Evolutionary conservation across 1,284 basidiomycete species (phyloP), one percentile per base, ranked within the genome.

Genomic region (Pholiota adiposa): DNA sequence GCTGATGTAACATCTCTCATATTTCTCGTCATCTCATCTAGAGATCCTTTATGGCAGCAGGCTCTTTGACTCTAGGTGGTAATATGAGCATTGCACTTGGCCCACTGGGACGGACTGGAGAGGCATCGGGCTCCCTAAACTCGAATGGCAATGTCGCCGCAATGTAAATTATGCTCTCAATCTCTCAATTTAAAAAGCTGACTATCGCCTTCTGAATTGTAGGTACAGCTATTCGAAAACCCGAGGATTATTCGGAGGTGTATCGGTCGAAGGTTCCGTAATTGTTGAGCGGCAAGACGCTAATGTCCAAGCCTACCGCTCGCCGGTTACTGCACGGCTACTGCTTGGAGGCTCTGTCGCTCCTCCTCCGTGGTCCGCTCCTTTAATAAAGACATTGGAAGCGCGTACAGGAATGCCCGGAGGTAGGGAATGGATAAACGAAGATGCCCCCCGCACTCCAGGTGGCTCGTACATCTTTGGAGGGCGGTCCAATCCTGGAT

Each of bases 211-310:
- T 57, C 46, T 59, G 25, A 18, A 63, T 43, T 50, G 49, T 44
- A 56, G 88, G 87, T 95, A 97, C 75, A 93, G 90, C 65, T 99
- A 99, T 75, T 96, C 93, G 3, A 96, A 96, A 74, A 96, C 95
- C 3, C 88, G 93, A 64, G 97, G 97, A 11, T 82, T 98, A 1
- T 97, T 97, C 65, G 94, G 92, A 43, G 91, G 87, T 8, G 73
- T 91, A 16, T 95, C 93, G 8, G 78, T 98, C 34, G 96, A 98
- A 81, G 97, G 97, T 9, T 95, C 93, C 0, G 89, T 98, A 44
- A 96, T 99, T 56, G 83, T 97, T 19, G 97, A 98, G 74, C 87
- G 97, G 25, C 90, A 94, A 71, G 97, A 99, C 72, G 93, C 93
- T 7, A 96, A 96, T 71, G 79, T 85, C 1, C 79, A 89, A 50